A percentile compares a stretch with the other conserved stretches of the same genome.
phyloP scores from a whole-genome alignment of 2,329 filamentous ascomycete species.

The Paraphaeosphaeria sporulosa region DNA sequence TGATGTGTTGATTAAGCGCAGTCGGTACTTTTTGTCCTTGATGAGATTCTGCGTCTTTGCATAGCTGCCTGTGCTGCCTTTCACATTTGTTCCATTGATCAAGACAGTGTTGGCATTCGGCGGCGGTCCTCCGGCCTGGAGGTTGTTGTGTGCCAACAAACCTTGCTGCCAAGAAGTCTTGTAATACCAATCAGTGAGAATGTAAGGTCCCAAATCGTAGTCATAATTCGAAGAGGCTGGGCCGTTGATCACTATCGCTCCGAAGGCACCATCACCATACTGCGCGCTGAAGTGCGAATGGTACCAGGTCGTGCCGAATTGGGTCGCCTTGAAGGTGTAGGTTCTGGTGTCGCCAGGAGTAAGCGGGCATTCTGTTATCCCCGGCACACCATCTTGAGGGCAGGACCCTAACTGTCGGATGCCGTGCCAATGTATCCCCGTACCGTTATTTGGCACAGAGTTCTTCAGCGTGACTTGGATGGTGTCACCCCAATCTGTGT shows the following conservation, averaged over 20 bases:
- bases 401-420: constrained; percentile 55
- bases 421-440: constrained; percentile 68
- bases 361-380: constrained; percentile 61
- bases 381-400: constrained; percentile 63
- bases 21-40: constrained; percentile 61
- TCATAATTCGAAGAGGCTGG: constrained; percentile 56
- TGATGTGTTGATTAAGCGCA: constrained; percentile 63
- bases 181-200: constrained; percentile 69
- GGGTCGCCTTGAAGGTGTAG: constrained; percentile 33
- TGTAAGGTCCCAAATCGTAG: constrained; percentile 64
- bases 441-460: constrained; percentile 61
- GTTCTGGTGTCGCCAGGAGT: constrained; percentile 51
- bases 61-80: constrained; percentile 31
- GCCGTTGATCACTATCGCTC: constrained; percentile 49
- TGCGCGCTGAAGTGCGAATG: constrained; percentile 47
- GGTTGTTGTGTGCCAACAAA: constrained; percentile 28
- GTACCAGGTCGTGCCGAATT: constrained; percentile 37
- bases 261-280: constrained; percentile 51
- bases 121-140: constrained; percentile 38
- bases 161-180: constrained; percentile 30
- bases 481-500: constrained; percentile 32
- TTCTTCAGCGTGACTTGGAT: constrained; percentile 57
- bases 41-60: constrained; percentile 22
- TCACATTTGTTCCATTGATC: constrained; percentile 36
- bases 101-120: constrained; percentile 51